phyloP scores from a whole-genome alignment of 2,329 filamentous ascomycete genomes.

The Colletotrichum orbiculare region DNA sequence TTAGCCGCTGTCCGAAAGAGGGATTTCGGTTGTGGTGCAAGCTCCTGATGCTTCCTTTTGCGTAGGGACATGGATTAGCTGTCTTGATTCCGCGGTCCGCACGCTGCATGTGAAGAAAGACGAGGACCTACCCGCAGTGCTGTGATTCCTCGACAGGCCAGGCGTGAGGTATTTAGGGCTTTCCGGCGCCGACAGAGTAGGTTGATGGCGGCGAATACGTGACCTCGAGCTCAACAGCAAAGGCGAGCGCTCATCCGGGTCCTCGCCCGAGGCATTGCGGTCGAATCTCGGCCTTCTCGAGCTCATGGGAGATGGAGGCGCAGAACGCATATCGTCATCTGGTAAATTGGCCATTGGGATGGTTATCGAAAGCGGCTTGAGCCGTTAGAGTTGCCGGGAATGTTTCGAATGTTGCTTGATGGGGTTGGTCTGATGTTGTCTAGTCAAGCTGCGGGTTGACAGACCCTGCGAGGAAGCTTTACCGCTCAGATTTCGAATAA shows the following conservation, averaged over 20 bases:
- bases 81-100: constrained; percentile 1
- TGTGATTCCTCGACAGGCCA: constrained; percentile 53
- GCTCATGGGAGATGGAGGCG: constrained; percentile 30
- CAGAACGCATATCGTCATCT: constrained; percentile 29
- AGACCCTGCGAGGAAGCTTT: background rate
- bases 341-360: constrained; percentile 28
- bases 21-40: constrained; percentile 66
- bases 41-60: constrained; percentile 50
- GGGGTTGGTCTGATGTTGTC: background rate
- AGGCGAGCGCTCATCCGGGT: constrained; percentile 57
- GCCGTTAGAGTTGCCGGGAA: constrained; percentile 22
- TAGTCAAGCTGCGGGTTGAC: background rate
- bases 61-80: constrained; percentile 17
- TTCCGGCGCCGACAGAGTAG: constrained; percentile 23
- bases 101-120: background rate
- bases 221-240: constrained; percentile 54
- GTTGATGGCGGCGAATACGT: constrained; percentile 51
- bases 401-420: constrained; percentile 15
- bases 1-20: constrained; percentile 71
- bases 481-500: background rate
- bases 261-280: constrained; percentile 26
- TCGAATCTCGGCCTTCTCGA: constrained; percentile 34
- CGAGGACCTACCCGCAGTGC: constrained; percentile 53
- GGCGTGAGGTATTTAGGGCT: constrained; percentile 37
- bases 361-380: constrained; percentile 16